These are phyloP conservation scores for Chlamydomonas incerta DNA, from an alignment of 139 green algal species.

Conservation along the genomic window DNA sequence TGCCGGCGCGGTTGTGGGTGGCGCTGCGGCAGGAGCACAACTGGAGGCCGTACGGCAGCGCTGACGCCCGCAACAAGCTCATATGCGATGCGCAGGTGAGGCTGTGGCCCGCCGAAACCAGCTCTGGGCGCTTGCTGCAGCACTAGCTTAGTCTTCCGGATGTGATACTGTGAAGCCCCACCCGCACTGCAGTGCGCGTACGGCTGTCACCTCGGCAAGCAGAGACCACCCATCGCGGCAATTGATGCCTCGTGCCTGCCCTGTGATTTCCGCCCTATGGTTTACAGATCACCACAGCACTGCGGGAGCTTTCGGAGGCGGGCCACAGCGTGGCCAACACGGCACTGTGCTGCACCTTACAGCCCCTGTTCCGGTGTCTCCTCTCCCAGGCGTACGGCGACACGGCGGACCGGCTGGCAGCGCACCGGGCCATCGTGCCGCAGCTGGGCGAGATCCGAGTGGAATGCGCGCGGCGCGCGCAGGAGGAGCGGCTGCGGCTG, in stretches of 20 bases:
- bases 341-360: neutral
- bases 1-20: slow-evolving; percentile 9
- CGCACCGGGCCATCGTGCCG: neutral
- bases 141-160: no score
- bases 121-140: no score
- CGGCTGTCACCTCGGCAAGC: no score
- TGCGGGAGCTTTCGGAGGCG: slow-evolving; percentile 17
- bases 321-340: neutral
- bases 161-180: no score
- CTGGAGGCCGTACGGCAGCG: neutral
- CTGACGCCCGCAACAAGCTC: no score
- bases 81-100: no score
- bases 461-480: no score
- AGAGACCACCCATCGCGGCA: no score
- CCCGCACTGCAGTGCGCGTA: no score
- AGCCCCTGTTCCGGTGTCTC: neutral
- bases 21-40: slow-evolving; percentile 17
- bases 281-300: neutral
- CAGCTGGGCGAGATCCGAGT: neutral
- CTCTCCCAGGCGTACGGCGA: neutral
- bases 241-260: no score
- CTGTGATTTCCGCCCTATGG: neutral
- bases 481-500: neutral
- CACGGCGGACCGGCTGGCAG: neutral
- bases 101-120: no score